Conservation (phyloP, 768 basidiomycete genomes). For the Agaricus blazei region DNA sequence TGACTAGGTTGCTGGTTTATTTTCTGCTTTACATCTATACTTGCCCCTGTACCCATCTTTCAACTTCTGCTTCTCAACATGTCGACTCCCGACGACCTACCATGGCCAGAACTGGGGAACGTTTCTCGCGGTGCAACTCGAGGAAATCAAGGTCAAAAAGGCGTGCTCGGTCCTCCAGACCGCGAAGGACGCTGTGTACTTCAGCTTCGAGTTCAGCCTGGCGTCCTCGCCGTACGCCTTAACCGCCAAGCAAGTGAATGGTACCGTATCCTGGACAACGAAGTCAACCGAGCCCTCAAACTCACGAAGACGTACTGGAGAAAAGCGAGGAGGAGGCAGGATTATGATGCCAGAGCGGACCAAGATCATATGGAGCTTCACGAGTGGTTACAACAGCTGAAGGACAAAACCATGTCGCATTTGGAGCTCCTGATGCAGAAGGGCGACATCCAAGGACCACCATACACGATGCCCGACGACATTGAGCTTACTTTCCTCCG, state of each 20-base stretch:
- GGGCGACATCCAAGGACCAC: constrained; percentile 80
- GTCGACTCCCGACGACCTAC: constrained; percentile 68
- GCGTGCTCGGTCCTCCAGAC: constrained; percentile 67
- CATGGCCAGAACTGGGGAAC: constrained; percentile 84
- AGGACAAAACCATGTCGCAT: constrained; percentile 87
- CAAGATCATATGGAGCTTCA: constrained; percentile 88
- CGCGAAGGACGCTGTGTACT: constrained; percentile 69
- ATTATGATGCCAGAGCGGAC: constrained; percentile 80
- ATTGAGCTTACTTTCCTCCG: constrained; percentile 73
- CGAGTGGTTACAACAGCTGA: constrained; percentile 83
- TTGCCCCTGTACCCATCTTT: constrained; percentile 16
- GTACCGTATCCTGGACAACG: constrained; percentile 73
- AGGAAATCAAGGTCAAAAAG: constrained; percentile 85
- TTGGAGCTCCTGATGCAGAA: constrained; percentile 85
- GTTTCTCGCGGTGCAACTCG: constrained; percentile 80
- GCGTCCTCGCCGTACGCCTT: constrained; percentile 69
- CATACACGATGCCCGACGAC: constrained; percentile 77
- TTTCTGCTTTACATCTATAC: constrained; percentile 24
- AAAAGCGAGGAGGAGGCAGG: constrained; percentile 75
- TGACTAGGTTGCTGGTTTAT: constrained; percentile 24
- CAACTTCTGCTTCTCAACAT: constrained; percentile 30
- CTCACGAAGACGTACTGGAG: constrained; percentile 85
- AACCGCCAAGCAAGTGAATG: constrained; percentile 78
- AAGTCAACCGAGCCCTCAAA: constrained; percentile 78
- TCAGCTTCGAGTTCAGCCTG: constrained; percentile 81